Evolutionary conservation across 1,284 basidiomycete genomes (phyloP), one percentile per base, ranked within the genome.

Genomic region (Exobasidium cylindrosporum): DNA sequence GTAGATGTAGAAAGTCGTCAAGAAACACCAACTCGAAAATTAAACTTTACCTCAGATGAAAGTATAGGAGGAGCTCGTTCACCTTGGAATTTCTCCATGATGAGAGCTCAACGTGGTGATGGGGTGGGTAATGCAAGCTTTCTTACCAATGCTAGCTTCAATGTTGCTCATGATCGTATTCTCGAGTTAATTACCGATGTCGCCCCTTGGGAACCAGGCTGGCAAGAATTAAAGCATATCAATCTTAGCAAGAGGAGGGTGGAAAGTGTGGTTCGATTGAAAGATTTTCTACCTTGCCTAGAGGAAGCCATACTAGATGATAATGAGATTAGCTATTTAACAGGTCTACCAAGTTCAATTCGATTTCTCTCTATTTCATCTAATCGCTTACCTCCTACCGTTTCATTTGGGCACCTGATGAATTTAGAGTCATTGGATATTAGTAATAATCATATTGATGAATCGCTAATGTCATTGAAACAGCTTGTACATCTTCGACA

Each of bases 151-250:
- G 96, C 93, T 75, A 97, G 93, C 29, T 98, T 98, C 78, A 91
- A 87, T 21, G 87, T 97, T 30, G 87, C 92, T 7, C 90, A 91
- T 75, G 94, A 97, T 80, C 86, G 87, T 50, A 86, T 98, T 1
- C 88, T 98, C 1, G 87, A 92, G 80, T 87, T 92, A 66, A 91
- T 98, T 75, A 97, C 94, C 46, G 94, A 97, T 75, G 88, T 94
- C 13, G 89, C 94, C 78, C 92, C 94, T 0, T 97, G 92, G 82
- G 91, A 94, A 78, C 92, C 93, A 17, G 86, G 92, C 78, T 98
- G 95, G 95, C 92, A 97, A 70, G 83, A 86, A 52, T 82, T 98
- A 67, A 83, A 79, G 60, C 81, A 82, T 14, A 88, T 98, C 68
- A 88, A 97, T 78, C 83, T 98, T 70, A 88, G 88, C 43, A 83